phyloP scores from a whole-genome alignment of 768 basidiomycete genomes.

The Daedalea quercina region DNA sequence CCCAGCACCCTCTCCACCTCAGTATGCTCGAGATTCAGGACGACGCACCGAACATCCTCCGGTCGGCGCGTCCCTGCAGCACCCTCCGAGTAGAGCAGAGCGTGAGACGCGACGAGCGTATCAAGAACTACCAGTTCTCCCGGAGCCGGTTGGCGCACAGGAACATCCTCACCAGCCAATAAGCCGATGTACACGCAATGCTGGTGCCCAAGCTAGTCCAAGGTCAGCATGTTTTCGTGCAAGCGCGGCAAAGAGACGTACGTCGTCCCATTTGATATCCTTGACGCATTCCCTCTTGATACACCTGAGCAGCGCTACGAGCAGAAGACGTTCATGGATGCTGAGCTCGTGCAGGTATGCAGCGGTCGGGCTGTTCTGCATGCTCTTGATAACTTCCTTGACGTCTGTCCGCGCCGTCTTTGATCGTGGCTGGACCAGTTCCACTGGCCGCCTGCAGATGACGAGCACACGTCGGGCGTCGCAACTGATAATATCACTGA shows the following conservation, averaged over 20 bases:
- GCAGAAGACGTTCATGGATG: constrained; percentile 84
- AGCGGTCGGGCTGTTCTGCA: constrained; percentile 90
- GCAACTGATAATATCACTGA: too few relatives aligned
- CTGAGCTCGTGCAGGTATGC: constrained; percentile 77
- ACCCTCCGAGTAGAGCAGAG: constrained; percentile 67
- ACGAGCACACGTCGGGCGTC: constrained; percentile 92
- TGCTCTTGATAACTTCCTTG: constrained; percentile 68
- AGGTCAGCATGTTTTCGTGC: neutral
- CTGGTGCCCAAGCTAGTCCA: constrained; percentile 63
- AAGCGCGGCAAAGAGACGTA: constrained; percentile 27
- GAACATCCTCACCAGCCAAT: constrained; percentile 52
- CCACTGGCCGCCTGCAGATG: constrained; percentile 79
- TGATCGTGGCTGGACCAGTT: constrained; percentile 52
- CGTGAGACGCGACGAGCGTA: constrained; percentile 70
- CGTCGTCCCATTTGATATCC: constrained; percentile 82
- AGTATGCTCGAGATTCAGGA: constrained; percentile 60
- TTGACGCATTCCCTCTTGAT: constrained; percentile 68
- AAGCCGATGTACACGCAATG: constrained; percentile 64
- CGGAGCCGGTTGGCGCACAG: constrained; percentile 47
- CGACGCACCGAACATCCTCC: constrained; percentile 59
- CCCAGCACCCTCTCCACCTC: constrained; percentile 85
- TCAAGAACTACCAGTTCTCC: constrained; percentile 76
- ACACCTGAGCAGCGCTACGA: constrained; percentile 79
- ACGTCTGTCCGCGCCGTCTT: constrained; percentile 59
- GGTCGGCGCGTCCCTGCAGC: constrained; percentile 45